These are phyloP conservation scores for Hypoxylon fragiforme DNA, from an alignment of 495 filamentous ascomycete genomes.

Conservation along the genomic window DNA sequence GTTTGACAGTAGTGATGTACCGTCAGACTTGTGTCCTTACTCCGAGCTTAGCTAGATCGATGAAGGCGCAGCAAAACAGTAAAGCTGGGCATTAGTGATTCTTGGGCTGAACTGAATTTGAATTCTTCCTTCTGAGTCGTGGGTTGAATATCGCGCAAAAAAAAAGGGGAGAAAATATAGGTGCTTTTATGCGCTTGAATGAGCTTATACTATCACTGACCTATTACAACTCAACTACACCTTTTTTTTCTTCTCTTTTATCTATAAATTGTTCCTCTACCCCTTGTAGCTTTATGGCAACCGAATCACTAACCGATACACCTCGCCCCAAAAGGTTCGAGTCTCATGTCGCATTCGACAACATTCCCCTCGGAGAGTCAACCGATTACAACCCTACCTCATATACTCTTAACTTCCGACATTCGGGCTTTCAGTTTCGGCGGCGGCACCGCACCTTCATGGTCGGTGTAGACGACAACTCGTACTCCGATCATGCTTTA, in stretches of 20 bases:
- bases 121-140: not conserved
- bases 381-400: slow-evolving; percentile 79
- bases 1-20: not conserved
- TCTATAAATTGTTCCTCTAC: not conserved
- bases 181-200: slow-evolving; percentile 6
- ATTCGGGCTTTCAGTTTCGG: slow-evolving; percentile 84
- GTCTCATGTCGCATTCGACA: slow-evolving; percentile 86
- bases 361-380: slow-evolving; percentile 68
- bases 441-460: slow-evolving; percentile 88
- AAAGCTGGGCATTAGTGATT: slow-evolving; percentile 25
- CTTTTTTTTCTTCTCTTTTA: not conserved
- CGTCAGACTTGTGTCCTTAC: not conserved
- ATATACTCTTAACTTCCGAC: slow-evolving; percentile 83
- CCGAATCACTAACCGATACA: slow-evolving; percentile 48
- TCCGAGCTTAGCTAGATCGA: slow-evolving; percentile 2
- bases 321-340: slow-evolving; percentile 55
- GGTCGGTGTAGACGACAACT: slow-evolving; percentile 91
- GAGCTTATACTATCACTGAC: slow-evolving; percentile 3
- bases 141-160: slow-evolving; percentile 27
- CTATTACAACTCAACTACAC: not conserved
- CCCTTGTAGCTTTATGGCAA: slow-evolving; percentile 37
- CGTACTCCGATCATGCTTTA: slow-evolving; percentile 93
- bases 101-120: slow-evolving; percentile 14
- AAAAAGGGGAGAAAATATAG: too few relatives aligned
- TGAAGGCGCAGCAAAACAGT: slow-evolving; percentile 26